Percentiles rank a stretch among this genome's conserved stretches.
phyloP scores from a whole-genome alignment of 257 asterid genomes.

The Hygrophila difformis region DNA sequence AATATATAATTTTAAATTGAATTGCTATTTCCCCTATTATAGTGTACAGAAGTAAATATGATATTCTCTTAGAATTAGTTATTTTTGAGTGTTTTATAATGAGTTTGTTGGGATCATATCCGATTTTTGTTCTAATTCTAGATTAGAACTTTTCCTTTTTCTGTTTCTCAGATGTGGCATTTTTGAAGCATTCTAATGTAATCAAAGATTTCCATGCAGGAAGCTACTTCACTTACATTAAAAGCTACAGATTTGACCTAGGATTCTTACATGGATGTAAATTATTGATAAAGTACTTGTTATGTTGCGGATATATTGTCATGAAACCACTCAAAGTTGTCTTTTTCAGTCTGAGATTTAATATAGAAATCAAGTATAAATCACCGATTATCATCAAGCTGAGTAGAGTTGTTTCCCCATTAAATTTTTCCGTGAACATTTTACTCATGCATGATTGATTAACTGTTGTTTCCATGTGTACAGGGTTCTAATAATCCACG shows the following conservation, averaged over 20 bases:
- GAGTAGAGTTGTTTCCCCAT: too few species aligned
- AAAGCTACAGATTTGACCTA: not conserved
- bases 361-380: not conserved
- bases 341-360: not conserved
- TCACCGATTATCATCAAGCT: too few species aligned
- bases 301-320: not conserved
- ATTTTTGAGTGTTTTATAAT: not conserved
- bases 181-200: not conserved
- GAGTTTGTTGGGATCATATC: not conserved
- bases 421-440: not conserved
- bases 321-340: not conserved
- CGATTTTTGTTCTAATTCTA: not conserved
- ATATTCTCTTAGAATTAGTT: not conserved
- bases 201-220: not conserved
- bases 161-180: not conserved
- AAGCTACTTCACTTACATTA: not conserved
- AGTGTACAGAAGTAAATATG: not conserved
- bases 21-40: not conserved
- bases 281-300: not conserved
- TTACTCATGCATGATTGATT: too few species aligned
- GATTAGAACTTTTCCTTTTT: not conserved
- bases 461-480: too few species aligned
- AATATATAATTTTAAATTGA: not conserved
- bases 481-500: constrained; percentile 82
- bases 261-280: not conserved